These are phyloP conservation scores for Spatholobus suberectus DNA, from an alignment of 306 rosid species.

Conservation along the genomic window DNA sequence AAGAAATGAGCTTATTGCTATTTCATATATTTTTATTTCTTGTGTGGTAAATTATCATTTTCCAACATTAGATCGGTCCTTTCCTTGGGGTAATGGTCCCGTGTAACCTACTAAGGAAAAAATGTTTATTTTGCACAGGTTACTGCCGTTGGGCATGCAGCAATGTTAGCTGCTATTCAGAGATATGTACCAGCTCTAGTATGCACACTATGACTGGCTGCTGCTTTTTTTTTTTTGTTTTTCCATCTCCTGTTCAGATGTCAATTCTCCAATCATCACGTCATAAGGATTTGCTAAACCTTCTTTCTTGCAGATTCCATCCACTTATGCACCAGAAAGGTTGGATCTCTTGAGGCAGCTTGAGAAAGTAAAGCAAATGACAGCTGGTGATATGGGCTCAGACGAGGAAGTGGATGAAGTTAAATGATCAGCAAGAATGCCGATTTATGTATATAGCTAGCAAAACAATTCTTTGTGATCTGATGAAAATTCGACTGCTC, in stretches of 20 bases:
- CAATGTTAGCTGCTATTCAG: constrained; percentile 98
- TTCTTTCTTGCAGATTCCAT: constrained; percentile 78
- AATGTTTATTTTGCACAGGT: constrained; percentile 62
- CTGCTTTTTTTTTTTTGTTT: not conserved
- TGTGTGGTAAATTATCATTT: constrained; percentile 9
- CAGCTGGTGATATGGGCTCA: constrained; percentile 53
- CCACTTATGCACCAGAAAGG: constrained; percentile 94
- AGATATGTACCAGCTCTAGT: constrained; percentile 97
- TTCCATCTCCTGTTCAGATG: constrained; percentile 19
- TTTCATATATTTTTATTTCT: constrained; percentile 10
- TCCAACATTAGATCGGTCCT: constrained; percentile 15
- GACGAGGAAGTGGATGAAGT: constrained; percentile 64
- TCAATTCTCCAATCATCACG: not conserved
- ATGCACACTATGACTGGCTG: constrained; percentile 36
- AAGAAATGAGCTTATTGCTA: constrained; percentile 25
- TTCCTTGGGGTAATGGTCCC: constrained; percentile 1
- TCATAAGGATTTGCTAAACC: constrained; percentile 12
- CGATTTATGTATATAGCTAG: constrained; percentile 57
- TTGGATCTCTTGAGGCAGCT: constrained; percentile 93
- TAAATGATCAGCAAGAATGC: constrained; percentile 54
- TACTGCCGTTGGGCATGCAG: constrained; percentile 99
- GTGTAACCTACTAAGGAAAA: constrained; percentile 39
- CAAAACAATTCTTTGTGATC: constrained; percentile 44
- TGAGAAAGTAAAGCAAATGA: constrained; percentile 89
- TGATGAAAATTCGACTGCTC: constrained; percentile 37